Evolutionary conservation across 306 rosid species (phyloP), one percentile per base, ranked within the genome.

Genomic region (Cicer bijugum): DNA sequence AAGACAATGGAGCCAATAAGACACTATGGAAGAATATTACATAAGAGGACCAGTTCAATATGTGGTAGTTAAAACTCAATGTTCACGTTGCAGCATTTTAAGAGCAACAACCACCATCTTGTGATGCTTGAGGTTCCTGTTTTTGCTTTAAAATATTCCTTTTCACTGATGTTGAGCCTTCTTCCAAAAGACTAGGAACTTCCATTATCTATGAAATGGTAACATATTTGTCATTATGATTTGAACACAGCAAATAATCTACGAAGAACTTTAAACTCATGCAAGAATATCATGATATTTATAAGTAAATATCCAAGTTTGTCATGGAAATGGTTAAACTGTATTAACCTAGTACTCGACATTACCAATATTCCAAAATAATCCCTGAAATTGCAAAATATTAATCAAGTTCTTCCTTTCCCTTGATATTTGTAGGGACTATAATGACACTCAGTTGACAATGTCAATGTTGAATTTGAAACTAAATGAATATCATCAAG

Each of bases 121-220:
- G 75, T 20, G 90, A 71, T 74, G 86, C 44, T 69, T 82, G 84
- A 17, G 83, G 72, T 77, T 86, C 89, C 59, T 71, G 91, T 52
- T 85, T 85, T 75, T 55, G 97, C 90, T 89, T 87, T 67, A 87
- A 71, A 68, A 85, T 79, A 66, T 80, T 90, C 81, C 89, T 84
- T 82, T 89, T 94, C 45, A 78, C 83, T 38, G 63, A 80, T 56
- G 72, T 84, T 15, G 99, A 88, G 51, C 96, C 97, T 86, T 90
- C 96, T 82, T 91, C 94, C 82, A 90, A 51, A 8, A 95, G 97
- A 73, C 91, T 88, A 7, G 99, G 99, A 81, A 84, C 87, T 84
- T 90, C 99, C 97, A 87, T 90, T 78, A 91, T 91, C 97, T 92
- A 76, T 60, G 51, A 78, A 68, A 75, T 75, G 39, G 72, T 58